Base-by-base conservation (phyloP, 2,329 filamentous ascomycete genomes). In the Rhinocladiella mackenziei region DNA sequence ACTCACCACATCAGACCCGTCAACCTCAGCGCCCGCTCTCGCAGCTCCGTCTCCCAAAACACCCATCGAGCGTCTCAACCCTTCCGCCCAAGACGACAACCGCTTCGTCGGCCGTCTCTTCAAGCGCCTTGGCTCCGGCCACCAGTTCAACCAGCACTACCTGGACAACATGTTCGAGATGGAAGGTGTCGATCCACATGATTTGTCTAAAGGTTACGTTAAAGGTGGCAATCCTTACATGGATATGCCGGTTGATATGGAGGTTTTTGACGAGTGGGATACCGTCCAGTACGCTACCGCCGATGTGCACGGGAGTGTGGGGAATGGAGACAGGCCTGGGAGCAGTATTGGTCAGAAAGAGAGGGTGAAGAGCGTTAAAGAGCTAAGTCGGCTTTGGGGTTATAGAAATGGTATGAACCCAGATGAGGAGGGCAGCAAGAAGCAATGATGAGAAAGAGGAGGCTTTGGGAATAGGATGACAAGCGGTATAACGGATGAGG, bases 41-140 rank as follows among this genome's bases (percentile, higher is more conserved):
- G 20, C 20, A 6, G 34, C 23, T 8, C 13, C 26, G 7, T 35
- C 45, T 2, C 45, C 45, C n/a, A 30, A 30, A 17, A 47, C 44
- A 26, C 48, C 43, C 14, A 33, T 44, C 39, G 43, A 43, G 22
- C 6, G 32, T 13, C 13, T 38, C 19, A 13, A 46, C 18, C 31
- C 20, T 18, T 15, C 4, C 19, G 14, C 9, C 9, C 14, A 64
- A 66, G 32, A 42, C 25, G 28, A 17, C 60, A 75, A 73, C 47
- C 63, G 68, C 10, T 77, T 71, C 51, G 64, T 69, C 45, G 74
- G 74, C 0, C 65, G 65, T 8, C 57, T 77, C 0, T 76, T 77
- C 43, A 62, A 69, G 15, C 63, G 67, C 3, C 59, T 60, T 35
- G 64, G 62, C 1, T 59, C 59, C 0, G 69, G 69, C 4, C 69